Percentiles rank a stretch among this genome's conserved stretches.
phyloP scores from a whole-genome alignment of 805 yeast species.

The Lachancea lanzarotensis region DNA sequence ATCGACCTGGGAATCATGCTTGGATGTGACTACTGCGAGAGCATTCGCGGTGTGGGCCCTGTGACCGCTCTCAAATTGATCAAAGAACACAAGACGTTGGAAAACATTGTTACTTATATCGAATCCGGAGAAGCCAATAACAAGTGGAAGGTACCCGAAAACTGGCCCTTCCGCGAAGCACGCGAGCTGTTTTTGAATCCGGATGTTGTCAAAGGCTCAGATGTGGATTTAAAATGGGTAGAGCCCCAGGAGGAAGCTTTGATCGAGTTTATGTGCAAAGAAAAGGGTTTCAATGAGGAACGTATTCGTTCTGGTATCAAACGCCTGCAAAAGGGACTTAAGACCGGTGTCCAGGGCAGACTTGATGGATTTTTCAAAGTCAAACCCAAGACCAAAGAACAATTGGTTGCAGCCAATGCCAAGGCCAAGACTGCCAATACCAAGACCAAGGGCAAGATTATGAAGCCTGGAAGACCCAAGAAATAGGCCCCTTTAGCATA shows the following conservation, averaged over 20 bases:
- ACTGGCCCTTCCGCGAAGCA: constrained; percentile 90
- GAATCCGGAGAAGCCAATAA: constrained; percentile 39
- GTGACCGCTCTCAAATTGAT: constrained; percentile 87
- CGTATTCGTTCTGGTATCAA: constrained; percentile 83
- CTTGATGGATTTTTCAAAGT: constrained; percentile 87
- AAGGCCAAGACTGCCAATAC: constrained; percentile 27
- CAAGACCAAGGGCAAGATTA: constrained; percentile 19
- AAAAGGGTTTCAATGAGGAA: constrained; percentile 91
- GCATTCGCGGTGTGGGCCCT: constrained; percentile 93
- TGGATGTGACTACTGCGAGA: constrained; percentile 97
- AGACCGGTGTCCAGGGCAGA: constrained; percentile 84
- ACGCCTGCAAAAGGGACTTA: constrained; percentile 74
- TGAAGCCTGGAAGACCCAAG: constrained; percentile 15
- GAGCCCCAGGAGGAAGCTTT: constrained; percentile 86
- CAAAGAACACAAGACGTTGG: constrained; percentile 76
- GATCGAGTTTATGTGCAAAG: constrained; percentile 71
- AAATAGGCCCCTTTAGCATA: neutral
- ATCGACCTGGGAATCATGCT: constrained; percentile 86
- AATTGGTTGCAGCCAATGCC: constrained; percentile 32
- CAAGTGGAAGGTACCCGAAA: constrained; percentile 82
- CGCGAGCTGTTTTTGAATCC: constrained; percentile 78
- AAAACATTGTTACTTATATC: constrained; percentile 63
- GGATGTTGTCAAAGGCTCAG: constrained; percentile 59
- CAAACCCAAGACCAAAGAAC: constrained; percentile 44
- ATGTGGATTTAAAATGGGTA: constrained; percentile 71